phyloP scores from a whole-genome alignment of 73 alveolate genomes.

The Blepharisma japonicum region DNA sequence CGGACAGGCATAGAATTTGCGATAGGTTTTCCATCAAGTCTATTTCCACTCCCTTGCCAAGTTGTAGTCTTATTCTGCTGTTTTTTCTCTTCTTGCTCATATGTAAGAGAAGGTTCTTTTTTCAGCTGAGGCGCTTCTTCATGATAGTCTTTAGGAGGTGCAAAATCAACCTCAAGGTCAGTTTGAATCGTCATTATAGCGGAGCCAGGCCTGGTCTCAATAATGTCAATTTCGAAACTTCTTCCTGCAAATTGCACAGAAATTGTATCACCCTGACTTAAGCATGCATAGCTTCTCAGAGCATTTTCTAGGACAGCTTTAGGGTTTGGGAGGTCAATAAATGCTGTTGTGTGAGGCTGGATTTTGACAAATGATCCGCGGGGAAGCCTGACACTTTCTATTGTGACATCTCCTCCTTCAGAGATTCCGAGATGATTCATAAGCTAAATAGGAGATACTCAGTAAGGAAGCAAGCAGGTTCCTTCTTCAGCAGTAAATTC shows the following conservation, averaged over 20 bases:
- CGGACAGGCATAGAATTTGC: background rate
- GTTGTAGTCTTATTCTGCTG: conserved; percentile 55
- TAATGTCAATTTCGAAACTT: conserved; percentile 81
- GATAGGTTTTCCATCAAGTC: conserved; percentile 86
- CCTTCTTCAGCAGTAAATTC: conserved; percentile 97
- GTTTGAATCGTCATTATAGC: conserved; percentile 90
- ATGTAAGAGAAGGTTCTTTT: conserved; percentile 63
- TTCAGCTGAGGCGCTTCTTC: conserved; percentile 67
- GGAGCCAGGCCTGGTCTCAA: conserved; percentile 77
- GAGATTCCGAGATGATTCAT: conserved; percentile 76
- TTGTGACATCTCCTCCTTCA: conserved; percentile 74
- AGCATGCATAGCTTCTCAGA: conserved; percentile 85
- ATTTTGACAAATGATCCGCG: conserved; percentile 81
- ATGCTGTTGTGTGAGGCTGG: conserved; percentile 94
- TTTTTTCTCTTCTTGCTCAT: conserved; percentile 66
- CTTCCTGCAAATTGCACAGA: conserved; percentile 69
- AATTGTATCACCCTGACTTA: conserved; percentile 93
- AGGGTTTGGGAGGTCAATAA: conserved; percentile 91
- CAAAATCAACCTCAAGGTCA: conserved; percentile 93
- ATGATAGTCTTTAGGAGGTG: conserved; percentile 89
- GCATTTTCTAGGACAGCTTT: conserved; percentile 90
- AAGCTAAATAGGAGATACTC: conserved; percentile 55
- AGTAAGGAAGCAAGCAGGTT: conserved; percentile 76
- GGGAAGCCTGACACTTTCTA: conserved; percentile 63
- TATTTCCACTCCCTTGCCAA: conserved; percentile 61